Evolutionary conservation across 257 asterid species (phyloP).

Genomic region (Nicotiana undulata): DNA sequence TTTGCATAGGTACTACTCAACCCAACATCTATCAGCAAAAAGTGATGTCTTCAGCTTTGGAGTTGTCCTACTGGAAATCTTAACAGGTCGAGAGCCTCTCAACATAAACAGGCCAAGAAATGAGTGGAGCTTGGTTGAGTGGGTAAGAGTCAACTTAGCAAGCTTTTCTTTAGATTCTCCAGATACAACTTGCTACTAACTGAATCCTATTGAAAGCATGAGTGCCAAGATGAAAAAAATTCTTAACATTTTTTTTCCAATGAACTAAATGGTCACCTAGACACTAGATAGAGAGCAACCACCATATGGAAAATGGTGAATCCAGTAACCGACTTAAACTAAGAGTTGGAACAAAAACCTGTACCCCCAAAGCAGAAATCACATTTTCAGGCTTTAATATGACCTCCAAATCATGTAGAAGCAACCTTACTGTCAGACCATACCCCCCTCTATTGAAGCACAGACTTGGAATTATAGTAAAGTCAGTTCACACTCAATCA

Average conservation of each 20-base stretch:
- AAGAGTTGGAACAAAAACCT: not conserved
- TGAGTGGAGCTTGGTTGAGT: constrained; percentile 90
- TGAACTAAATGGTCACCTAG: not conserved
- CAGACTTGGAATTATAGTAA: not conserved
- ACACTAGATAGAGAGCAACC: not conserved
- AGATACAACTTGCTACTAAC: not conserved
- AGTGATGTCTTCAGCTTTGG: constrained; percentile 93
- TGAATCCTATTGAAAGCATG: not conserved
- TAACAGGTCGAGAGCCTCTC: constrained; percentile 82
- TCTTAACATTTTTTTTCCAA: not conserved
- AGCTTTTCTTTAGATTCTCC: constrained; percentile 3
- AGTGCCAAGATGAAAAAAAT: not conserved
- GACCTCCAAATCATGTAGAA: not conserved
- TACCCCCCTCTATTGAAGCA: not conserved
- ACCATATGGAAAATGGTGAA: not conserved
- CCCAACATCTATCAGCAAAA: constrained; percentile 69
- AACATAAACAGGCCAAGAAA: constrained; percentile 60
- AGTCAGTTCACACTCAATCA: not conserved
- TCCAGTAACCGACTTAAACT: not conserved
- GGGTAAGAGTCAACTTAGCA: constrained; percentile 46
- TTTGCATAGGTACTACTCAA: constrained; percentile 57
- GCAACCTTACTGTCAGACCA: not conserved
- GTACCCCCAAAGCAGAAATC: not conserved
- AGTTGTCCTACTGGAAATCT: constrained; percentile 57
- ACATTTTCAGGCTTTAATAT: not conserved